Conservation (phyloP, 768 basidiomycete species). For the Suillus occidentalis region DNA sequence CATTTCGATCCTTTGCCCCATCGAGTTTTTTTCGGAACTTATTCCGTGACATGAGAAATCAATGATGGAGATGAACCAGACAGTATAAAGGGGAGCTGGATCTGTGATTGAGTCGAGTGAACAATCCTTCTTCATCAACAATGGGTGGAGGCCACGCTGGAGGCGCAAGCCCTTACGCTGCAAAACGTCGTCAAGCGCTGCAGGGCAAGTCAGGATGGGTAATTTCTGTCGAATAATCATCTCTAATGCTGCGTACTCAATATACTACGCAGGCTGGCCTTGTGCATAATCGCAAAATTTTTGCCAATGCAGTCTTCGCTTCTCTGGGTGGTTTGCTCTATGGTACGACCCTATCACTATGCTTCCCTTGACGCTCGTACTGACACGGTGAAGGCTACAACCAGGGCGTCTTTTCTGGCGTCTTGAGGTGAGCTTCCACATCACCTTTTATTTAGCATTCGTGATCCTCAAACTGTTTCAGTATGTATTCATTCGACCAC, state of each 20-base stretch:
- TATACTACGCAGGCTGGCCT: constrained; percentile 47
- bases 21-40: not conserved
- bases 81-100: not conserved
- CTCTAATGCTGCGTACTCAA: not conserved
- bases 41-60: constrained; percentile 4
- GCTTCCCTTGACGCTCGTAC: not conserved
- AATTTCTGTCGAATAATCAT: constrained; percentile 18
- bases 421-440: constrained; percentile 49
- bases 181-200: constrained; percentile 51
- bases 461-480: constrained; percentile 16
- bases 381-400: constrained; percentile 4
- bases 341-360: constrained; percentile 36
- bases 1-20: not conserved
- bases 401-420: constrained; percentile 78
- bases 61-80: not conserved
- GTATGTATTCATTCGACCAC: constrained; percentile 51
- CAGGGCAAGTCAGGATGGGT: constrained; percentile 72
- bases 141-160: constrained; percentile 48
- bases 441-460: constrained; percentile 1
- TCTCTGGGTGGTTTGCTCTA: constrained; percentile 65
- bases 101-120: not conserved
- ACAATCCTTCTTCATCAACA: constrained; percentile 5
- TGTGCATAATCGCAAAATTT: constrained; percentile 62
- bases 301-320: constrained; percentile 73
- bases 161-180: constrained; percentile 31